Evolutionary conservation across 78 protist species (phyloP), one percentile per base, ranked within the genome.

Genomic region (Dictyostelium brefeldianum): DNA sequence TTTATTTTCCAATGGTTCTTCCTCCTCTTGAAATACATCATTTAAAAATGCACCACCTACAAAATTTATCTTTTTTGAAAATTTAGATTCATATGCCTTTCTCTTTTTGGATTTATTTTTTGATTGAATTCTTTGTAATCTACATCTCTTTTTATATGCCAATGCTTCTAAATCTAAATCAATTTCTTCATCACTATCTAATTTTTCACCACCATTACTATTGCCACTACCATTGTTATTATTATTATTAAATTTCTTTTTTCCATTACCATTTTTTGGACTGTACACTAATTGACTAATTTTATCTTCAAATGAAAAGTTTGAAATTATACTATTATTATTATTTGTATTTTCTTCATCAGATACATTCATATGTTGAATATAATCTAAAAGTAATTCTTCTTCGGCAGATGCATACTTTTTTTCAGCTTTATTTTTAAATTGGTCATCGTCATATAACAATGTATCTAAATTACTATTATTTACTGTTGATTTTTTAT

Each of bases 101-200:
- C 53, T 77, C 2, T 54, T 47, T 50, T 51, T 77, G 8, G 18
- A 12, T 6, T 70, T 29, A 74, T 47, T 74, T n/a, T 57, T 43
- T 75, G 92, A 18, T 59, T 73, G 36, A 27, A 57, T 85, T 85
- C 92, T 85, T 69, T 85, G 69, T 5, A 85, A 36, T 75, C 92
- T 31, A 47, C 92, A 85, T 48, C 67, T 85, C 78, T 85, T 85
- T 64, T 75, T 73, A 47, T 85, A 85, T 20, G 92, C 74, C n/a
- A 51, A 20, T 25, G 74, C 83, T 29, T 85, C 92, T 15, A 85
- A 51, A 22, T 73, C 92, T 10, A 85, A 59, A 47, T 85, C 92
- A 17, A 75, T 75, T 31, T 85, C 92, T 12, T 85, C 92, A 29
- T 85, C 92, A 29, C 62, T 57, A 62, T 85, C 81, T 5, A 57